A percentile compares a stretch with the other conserved stretches of the same genome.
phyloP scores from a whole-genome alignment of 208 protist genomes.

The Crithidia acanthocephali region DNA sequence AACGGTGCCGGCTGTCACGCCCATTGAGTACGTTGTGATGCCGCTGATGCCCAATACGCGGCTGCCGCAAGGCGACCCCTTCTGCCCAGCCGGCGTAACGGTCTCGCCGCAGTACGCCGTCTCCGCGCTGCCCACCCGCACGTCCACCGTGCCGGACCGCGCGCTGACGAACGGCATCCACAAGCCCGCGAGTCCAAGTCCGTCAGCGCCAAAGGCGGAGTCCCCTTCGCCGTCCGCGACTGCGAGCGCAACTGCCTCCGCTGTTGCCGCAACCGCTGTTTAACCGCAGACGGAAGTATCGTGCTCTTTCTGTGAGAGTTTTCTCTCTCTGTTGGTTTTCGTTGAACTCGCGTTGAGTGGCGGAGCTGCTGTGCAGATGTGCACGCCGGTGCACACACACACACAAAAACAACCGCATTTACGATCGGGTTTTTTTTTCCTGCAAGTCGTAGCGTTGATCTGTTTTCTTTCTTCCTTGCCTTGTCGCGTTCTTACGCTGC shows the following conservation, averaged over 20 bases:
- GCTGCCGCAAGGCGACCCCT: conserved; percentile 56
- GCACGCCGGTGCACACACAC: not conserved
- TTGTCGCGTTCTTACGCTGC: not conserved
- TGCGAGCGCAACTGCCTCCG: not conserved
- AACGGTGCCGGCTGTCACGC: conserved; percentile 4
- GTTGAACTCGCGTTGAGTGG: not conserved
- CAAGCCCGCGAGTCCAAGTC: not conserved
- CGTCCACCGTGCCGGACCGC: conserved; percentile 8
- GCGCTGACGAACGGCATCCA: conserved; percentile 18
- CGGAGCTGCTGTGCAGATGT: conserved; percentile 1
- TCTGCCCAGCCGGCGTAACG: conserved; percentile 62
- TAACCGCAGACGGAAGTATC: not conserved
- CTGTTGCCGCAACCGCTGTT: not conserved
- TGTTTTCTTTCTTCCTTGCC: not conserved
- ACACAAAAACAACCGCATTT: not conserved
- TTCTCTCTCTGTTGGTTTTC: not conserved
- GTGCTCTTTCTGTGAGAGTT: not conserved
- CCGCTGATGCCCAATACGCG: conserved; percentile 49
- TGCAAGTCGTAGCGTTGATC: no score
- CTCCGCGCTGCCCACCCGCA: not conserved
- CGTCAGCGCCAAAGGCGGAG: conserved; percentile 7
- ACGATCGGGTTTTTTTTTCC: not conserved
- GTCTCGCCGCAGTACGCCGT: conserved; percentile 48
- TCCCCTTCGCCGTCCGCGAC: not conserved
- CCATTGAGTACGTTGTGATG: conserved; percentile 44